Base-by-base conservation (phyloP, 2,329 filamentous ascomycete species). In the Penicillium griseofulvum region DNA sequence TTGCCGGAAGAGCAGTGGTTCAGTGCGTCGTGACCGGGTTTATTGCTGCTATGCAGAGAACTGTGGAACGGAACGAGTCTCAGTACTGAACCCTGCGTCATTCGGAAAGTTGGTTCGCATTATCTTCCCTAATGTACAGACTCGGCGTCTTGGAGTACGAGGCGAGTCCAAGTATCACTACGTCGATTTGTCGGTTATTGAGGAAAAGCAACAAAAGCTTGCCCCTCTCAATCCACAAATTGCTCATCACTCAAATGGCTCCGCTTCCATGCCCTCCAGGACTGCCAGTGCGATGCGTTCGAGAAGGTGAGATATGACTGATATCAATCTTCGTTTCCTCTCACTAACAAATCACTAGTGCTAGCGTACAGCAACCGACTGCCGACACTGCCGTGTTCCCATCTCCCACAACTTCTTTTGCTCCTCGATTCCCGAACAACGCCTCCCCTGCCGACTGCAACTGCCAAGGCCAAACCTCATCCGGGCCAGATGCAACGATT, bases 111-210 rank as follows among this genome's bases (percentile, higher is more conserved):
- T 99, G 41, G 94, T 99, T 33, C 87, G 94, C 31, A 93, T 99
- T 37, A 88, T 99, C 49, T 99, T 97, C 66, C 93, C 94, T 0
- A 93, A 92, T 39, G 87, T 99, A 22, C 93, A 96, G 75, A 99
- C 94, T 31, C 84, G 94, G 56, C 85, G 94, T 61, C 81, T 99
- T 12, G 94, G 94, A 59, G 92, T 97, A 44, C 86, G 94, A 50
- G 94, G 94, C 61, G 93, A 97, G 76, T 99, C 94, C 14, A 99
- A 99, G 72, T 99, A 99, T 72, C 94, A 99, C 74, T 99, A 99
- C 57, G 78, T 80, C 45, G 78, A 80, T 60, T 66, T 80, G 55
- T 77, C 76, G 2, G 72, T 80, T 41, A 74, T 76, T 28, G 75
- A 77, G 54, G 74, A 76, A 56, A 75, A 76, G 54, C 72, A 74